Evolutionary conservation across 495 filamentous ascomycete genomes (phyloP), one percentile per base, ranked within the genome.

Genomic region (Tuber microsphaerosporum): DNA sequence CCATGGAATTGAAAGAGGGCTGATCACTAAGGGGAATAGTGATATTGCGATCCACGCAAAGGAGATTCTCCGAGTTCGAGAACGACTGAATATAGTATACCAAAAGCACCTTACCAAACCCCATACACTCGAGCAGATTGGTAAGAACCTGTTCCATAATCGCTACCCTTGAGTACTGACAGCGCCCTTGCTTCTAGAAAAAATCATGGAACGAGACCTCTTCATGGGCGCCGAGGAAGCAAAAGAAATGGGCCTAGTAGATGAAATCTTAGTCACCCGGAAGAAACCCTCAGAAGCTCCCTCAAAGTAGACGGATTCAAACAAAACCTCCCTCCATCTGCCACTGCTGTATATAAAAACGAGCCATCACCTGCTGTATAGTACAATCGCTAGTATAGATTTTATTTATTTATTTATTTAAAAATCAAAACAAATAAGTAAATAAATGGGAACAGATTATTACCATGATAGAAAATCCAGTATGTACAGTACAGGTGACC

Each of bases 31-130:
- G 48, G 65, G 9, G 17, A 31, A 44, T 46, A 88, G 85, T 26
- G 95, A 99, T 84, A 97, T 99, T 77, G 89, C 96, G 45, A 97
- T 97, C 75, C 97, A 99, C 84, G 95, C 95, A 10, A 97, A 92
- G 83, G 95, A 99, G 87, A 99, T 99, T 75, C 86, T 98, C 84
- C 87, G 94, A 73, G 90, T 97, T 70, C 87, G 95, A 76, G 86
- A 89, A 75, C 90, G 94, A 86, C 85, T 98, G 80, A 97, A 99
- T 85, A 86, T 91, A 86, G 97, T 98, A 73, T 97, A 97, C 77
- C 87, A 91, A 84, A 84, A 86, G 76, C 95, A 99, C 85, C 84
- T 99, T 82, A 97, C 92, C 76, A 92, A 90, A 84, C 86, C 90
- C 75, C 85, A 91, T 82, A 88, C 85, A 1, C 85, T 86, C 2